phyloP scores from a whole-genome alignment of 2,329 filamentous ascomycete species.

The Monosporascus ibericus region DNA sequence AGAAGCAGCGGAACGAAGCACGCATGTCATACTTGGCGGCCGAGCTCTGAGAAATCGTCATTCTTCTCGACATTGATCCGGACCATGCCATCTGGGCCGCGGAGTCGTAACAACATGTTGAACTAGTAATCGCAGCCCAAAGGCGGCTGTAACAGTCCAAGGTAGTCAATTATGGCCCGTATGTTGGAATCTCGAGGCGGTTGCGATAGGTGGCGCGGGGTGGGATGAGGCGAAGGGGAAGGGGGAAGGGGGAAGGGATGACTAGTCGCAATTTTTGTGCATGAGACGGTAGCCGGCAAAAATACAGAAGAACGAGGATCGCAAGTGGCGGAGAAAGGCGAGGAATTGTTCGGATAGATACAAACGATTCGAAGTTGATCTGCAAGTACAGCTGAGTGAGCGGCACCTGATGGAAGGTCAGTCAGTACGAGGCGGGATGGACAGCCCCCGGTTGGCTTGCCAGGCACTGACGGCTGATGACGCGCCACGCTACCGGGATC shows the following conservation, averaged over 20 bases:
- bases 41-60: conserved; percentile 64
- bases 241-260: not conserved
- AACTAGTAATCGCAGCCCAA: not conserved
- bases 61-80: conserved; percentile 71
- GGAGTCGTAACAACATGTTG: conserved; percentile 77
- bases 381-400: not conserved
- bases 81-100: conserved; percentile 89
- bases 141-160: too few relatives aligned
- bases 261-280: not conserved
- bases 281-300: not conserved
- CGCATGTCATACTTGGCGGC: conserved; percentile 37
- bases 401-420: not conserved
- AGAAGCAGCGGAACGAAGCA: not conserved
- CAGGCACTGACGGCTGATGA: conserved; percentile 20
- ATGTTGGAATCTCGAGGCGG: too few relatives aligned
- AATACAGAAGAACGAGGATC: not conserved
- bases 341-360: conserved; percentile 4
- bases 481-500: conserved; percentile 6
- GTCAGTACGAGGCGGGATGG: not conserved
- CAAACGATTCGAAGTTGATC: not conserved
- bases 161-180: too few relatives aligned
- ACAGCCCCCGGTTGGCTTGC: not conserved
- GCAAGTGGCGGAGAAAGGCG: conserved; percentile 3
- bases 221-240: not conserved
- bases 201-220: too few relatives aligned